Percentiles rank a stretch among this genome's conserved stretches.
Evolutionary conservation across 139 green algal genomes (phyloP).

Genomic region (Chlamydomonas schloesseri): DNA sequence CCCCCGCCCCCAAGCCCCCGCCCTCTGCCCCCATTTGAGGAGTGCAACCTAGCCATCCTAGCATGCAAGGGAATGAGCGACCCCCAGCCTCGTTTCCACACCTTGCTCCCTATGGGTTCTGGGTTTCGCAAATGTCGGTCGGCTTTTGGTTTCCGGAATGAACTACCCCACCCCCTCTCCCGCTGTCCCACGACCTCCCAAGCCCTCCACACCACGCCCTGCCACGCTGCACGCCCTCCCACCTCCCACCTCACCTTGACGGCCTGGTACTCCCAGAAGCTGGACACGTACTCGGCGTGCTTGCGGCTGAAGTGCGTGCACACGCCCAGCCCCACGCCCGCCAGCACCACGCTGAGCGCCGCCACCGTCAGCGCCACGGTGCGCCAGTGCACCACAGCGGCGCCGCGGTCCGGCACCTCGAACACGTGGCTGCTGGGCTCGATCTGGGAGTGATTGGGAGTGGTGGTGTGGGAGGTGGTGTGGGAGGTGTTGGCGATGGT

Average conservation of each 20-base stretch:
- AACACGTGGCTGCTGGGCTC: constrained; percentile 12
- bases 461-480: too few species aligned
- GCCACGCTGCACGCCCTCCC: too few species aligned
- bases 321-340: not conserved
- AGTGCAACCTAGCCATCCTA: too few species aligned
- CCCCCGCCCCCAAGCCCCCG: not conserved
- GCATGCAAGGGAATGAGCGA: too few species aligned
- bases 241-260: constrained; percentile 16
- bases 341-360: not conserved
- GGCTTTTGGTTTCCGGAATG: too few species aligned
- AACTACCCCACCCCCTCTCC: not conserved
- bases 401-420: not conserved
- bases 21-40: too few species aligned
- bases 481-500: not conserved
- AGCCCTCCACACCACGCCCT: not conserved
- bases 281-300: constrained; percentile 16
- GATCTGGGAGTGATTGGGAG: not conserved
- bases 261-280: constrained; percentile 30
- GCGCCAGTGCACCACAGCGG: not conserved
- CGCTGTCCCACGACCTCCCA: not conserved
- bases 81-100: too few species aligned
- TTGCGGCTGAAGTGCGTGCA: constrained; percentile 18
- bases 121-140: too few species aligned
- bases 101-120: too few species aligned
- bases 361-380: not conserved